Evolutionary conservation across 768 basidiomycete species (phyloP).

Genomic region (Dictyophora rubrovolvata): DNA sequence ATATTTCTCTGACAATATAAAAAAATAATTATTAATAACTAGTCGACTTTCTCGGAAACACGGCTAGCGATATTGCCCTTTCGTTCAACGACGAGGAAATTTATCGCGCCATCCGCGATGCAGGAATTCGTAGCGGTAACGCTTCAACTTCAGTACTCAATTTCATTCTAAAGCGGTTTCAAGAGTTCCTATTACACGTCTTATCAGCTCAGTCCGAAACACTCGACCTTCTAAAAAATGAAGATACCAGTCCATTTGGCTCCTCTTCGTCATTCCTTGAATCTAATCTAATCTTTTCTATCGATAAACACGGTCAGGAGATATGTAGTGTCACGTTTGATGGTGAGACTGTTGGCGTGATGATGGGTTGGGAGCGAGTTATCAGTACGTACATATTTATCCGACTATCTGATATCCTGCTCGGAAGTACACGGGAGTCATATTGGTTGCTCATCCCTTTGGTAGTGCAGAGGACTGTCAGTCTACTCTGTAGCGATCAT

Average conservation of each 20-base stretch:
- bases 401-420: neutral
- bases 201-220: slow-evolving; percentile 36
- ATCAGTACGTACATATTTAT: slow-evolving; percentile 45
- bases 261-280: slow-evolving; percentile 63
- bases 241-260: slow-evolving; percentile 46
- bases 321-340: slow-evolving; percentile 63
- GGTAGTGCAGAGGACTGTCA: slow-evolving; percentile 70
- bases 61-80: slow-evolving; percentile 83
- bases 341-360: slow-evolving; percentile 81
- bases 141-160: slow-evolving; percentile 16
- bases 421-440: too few species aligned
- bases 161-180: neutral
- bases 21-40: neutral
- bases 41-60: slow-evolving; percentile 74
- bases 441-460: slow-evolving; percentile 10
- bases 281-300: slow-evolving; percentile 56
- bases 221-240: slow-evolving; percentile 33
- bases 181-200: slow-evolving; percentile 64
- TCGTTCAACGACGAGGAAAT: slow-evolving; percentile 70
- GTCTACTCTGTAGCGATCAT: slow-evolving; percentile 46
- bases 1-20: neutral
- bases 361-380: slow-evolving; percentile 96
- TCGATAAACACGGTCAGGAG: slow-evolving; percentile 68
- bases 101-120: slow-evolving; percentile 78
- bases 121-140: slow-evolving; percentile 81